Conservation (phyloP, 148 eudicot genomes). For the Fagopyrum esculentum region DNA sequence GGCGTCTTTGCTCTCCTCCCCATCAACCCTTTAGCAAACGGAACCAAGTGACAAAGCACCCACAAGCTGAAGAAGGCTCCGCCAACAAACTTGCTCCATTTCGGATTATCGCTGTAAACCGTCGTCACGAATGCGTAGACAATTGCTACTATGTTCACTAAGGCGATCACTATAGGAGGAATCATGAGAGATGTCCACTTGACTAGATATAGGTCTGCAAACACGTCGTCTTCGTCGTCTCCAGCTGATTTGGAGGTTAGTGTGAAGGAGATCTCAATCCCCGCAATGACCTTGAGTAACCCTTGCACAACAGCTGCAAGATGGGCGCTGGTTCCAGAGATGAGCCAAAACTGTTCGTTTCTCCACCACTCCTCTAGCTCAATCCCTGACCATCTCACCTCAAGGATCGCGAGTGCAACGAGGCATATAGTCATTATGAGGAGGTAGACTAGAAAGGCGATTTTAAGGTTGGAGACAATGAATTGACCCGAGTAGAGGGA, state of each 20-base stretch:
- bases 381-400: slow-evolving; percentile 86
- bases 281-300: slow-evolving; percentile 61
- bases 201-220: slow-evolving; percentile 67
- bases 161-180: slow-evolving; percentile 83
- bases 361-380: slow-evolving; percentile 91
- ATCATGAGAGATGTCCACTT: slow-evolving; percentile 89
- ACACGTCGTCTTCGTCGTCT: slow-evolving; percentile 64
- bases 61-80: slow-evolving; percentile 46
- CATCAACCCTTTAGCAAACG: slow-evolving; percentile 46
- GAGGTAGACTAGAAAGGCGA: slow-evolving; percentile 52
- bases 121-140: slow-evolving; percentile 50
- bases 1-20: slow-evolving; percentile 42
- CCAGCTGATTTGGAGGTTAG: slow-evolving; percentile 62
- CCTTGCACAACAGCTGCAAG: slow-evolving; percentile 90
- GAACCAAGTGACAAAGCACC: slow-evolving; percentile 39
- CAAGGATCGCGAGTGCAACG: slow-evolving; percentile 57
- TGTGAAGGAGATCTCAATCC: slow-evolving; percentile 81
- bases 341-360: slow-evolving; percentile 92
- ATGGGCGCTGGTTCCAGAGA: slow-evolving; percentile 83
- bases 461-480: slow-evolving; percentile 56
- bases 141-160: slow-evolving; percentile 64
- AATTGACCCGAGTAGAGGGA: slow-evolving; percentile 82
- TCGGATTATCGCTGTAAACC: slow-evolving; percentile 32
- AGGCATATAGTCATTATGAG: slow-evolving; percentile 57
- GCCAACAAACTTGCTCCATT: slow-evolving; percentile 73